Evolutionary conservation across 352 stramenopile genomes (phyloP), one percentile per base, ranked within the genome.

Genomic region (Phytophthora fragariae): DNA sequence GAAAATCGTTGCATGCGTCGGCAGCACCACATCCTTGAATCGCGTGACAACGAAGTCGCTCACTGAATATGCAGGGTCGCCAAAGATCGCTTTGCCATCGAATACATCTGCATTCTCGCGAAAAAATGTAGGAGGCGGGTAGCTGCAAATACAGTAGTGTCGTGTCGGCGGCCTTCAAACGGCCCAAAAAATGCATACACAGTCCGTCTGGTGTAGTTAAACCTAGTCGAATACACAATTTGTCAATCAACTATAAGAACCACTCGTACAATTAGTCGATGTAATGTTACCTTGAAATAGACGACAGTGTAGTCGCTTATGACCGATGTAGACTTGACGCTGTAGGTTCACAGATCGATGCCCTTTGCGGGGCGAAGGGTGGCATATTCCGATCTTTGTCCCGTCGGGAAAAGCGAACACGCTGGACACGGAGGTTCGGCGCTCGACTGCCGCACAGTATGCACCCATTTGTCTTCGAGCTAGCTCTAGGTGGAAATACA

Each of bases 371-470:
- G 37, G 52, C 6, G 39, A 47, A 17, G 52, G 53, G 29, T n/a
- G 53, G 1, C 53, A 62, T 24, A 62, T 69, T 21, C 29, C 27
- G 11, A 62, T 44, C 27, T 62, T 69, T 3, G 62, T 52, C 1
- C 62, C 41, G 7, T 69, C 62, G 2, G 53, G 52, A 41, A 69
- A 69, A 27, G 41, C 41, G 37, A 69, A 69, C 1, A 62, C 46
- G 5, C 10, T 6, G 7, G 27, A 6, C 15, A 33, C 21, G 1
- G 52, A 47, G 37, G 21, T 61, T 60, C 50, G 10, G 7, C 17
- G 24, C 15, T 49, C 24, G 15, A 68, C 46, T 19, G 62, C 52
- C 4, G 5, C 21, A 21, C 62, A 66, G 31, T 66, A 66, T 5
- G 21, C 3, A 39, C 12, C 12, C 31, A 41, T 59, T 39, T 44